phyloP scores from a whole-genome alignment of 306 rosid species.

The Comarum palustre region DNA sequence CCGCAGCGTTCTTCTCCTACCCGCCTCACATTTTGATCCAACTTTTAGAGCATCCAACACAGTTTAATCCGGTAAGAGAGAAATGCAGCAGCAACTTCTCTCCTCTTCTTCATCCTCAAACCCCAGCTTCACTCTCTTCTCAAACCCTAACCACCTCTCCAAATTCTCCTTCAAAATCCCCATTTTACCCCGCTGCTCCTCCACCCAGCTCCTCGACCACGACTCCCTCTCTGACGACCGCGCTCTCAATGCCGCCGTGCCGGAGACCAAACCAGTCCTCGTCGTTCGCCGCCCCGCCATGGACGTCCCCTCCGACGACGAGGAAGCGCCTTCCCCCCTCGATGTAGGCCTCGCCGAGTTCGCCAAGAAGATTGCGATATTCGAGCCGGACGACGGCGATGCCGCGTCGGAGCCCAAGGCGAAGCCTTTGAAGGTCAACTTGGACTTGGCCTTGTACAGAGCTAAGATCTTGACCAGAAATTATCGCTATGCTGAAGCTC shows the following conservation, averaged over 20 bases:
- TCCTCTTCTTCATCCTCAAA: conserved; percentile 49
- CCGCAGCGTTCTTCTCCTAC: conserved; percentile 28
- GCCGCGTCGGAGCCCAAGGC: conserved; percentile 35
- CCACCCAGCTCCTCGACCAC: conserved; percentile 39
- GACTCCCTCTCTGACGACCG: background rate
- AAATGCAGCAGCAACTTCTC: conserved; percentile 54
- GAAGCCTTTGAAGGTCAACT: conserved; percentile 65
- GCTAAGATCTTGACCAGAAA: conserved; percentile 65
- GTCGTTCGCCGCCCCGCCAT: conserved; percentile 79
- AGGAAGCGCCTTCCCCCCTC: conserved; percentile 17
- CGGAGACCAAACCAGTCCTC: conserved; percentile 27
- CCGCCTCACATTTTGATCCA: conserved; percentile 37
- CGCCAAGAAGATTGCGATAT: conserved; percentile 78
- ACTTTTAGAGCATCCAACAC: conserved; percentile 20
- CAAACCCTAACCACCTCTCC: conserved; percentile 38
- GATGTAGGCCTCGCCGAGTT: conserved; percentile 51
- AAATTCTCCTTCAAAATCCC: conserved; percentile 47
- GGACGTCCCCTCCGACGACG: conserved; percentile 40
- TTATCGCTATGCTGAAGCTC: conserved; percentile 57
- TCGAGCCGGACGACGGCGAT: conserved; percentile 59
- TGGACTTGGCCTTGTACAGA: conserved; percentile 77
- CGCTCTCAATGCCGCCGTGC: conserved; percentile 15
- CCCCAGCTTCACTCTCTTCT: conserved; percentile 46
- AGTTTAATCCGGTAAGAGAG: conserved; percentile 39
- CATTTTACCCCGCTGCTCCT: conserved; percentile 27